phyloP scores from a whole-genome alignment of 1,284 basidiomycete genomes.

The Schizophyllum commune region DNA sequence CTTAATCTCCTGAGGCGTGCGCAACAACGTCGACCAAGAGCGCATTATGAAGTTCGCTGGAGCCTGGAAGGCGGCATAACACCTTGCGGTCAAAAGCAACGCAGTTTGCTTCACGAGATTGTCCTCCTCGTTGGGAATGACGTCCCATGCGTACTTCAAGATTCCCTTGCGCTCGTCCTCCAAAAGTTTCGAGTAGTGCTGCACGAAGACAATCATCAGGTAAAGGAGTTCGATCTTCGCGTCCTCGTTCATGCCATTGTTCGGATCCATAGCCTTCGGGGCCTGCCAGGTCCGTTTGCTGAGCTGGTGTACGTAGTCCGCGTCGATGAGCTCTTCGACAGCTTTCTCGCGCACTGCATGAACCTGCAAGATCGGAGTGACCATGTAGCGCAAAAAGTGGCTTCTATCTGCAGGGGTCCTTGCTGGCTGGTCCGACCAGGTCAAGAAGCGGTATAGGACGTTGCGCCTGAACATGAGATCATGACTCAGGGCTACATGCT shows the following conservation, averaged over 20 bases:
- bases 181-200: conserved; percentile 73
- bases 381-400: conserved; percentile 80
- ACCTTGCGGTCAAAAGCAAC: conserved; percentile 89
- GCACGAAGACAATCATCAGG: conserved; percentile 85
- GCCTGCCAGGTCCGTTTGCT: conserved; percentile 78
- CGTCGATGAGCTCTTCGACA: conserved; percentile 59
- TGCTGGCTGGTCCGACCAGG: conserved; percentile 66
- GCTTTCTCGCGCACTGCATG: conserved; percentile 52
- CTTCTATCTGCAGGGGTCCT: conserved; percentile 14
- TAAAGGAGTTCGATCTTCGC: conserved; percentile 90
- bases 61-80: conserved; percentile 87
- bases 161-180: conserved; percentile 87
- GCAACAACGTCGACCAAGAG: conserved; percentile 93
- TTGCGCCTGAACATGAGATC: conserved; percentile 71
- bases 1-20: conserved; percentile 79
- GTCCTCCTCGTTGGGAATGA: conserved; percentile 78
- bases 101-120: conserved; percentile 92
- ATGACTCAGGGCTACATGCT: conserved; percentile 68
- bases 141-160: conserved; percentile 93
- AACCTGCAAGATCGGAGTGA: conserved; percentile 85
- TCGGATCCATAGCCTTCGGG: conserved; percentile 57
- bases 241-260: conserved; percentile 74
- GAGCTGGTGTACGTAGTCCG: conserved; percentile 62
- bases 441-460: conserved; percentile 79
- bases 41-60: conserved; percentile 91